These are phyloP conservation scores for Xylaria bambusicola DNA, from an alignment of 495 filamentous ascomycete species.

Conservation along the genomic window DNA sequence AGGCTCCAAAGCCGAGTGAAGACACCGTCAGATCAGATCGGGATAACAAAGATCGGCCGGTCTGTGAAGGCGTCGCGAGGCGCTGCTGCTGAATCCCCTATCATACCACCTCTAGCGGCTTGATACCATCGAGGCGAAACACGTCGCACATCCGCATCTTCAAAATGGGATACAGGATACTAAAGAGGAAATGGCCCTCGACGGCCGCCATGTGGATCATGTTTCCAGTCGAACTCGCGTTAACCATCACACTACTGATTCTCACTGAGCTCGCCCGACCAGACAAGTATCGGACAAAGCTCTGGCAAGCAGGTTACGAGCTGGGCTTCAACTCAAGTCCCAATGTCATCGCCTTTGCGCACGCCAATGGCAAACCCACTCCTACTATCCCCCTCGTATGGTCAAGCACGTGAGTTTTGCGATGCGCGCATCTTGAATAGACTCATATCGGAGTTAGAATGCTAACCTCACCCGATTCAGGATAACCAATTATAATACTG, in stretches of 20 bases:
- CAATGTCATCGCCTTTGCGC: slow-evolving; percentile 68
- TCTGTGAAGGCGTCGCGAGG: not conserved
- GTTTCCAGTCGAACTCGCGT: slow-evolving; percentile 67
- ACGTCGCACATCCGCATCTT: not conserved
- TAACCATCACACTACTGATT: slow-evolving; percentile 70
- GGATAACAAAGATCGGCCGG: not conserved
- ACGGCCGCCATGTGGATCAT: slow-evolving; percentile 64
- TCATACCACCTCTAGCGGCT: not conserved
- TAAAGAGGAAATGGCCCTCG: slow-evolving; percentile 63
- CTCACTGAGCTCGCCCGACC: slow-evolving; percentile 82
- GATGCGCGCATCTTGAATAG: slow-evolving; percentile 8
- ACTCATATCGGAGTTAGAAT: slow-evolving; percentile 8
- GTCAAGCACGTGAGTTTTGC: slow-evolving; percentile 70
- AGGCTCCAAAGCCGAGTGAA: not conserved
- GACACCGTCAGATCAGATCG: not conserved
- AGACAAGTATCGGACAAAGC: slow-evolving; percentile 71
- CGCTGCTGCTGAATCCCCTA: not conserved
- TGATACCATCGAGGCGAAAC: not conserved
- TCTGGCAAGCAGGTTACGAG: slow-evolving; percentile 81
- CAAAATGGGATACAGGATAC: slow-evolving; percentile 44
- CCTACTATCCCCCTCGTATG: slow-evolving; percentile 73
- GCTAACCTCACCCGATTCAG: slow-evolving; percentile 45
- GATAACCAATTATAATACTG: slow-evolving; percentile 77
- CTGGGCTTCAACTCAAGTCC: slow-evolving; percentile 85
- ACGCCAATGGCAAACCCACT: slow-evolving; percentile 71